Conservation (phyloP, 2,329 filamentous ascomycete species). For the Teratosphaeria epicoccoides region DNA sequence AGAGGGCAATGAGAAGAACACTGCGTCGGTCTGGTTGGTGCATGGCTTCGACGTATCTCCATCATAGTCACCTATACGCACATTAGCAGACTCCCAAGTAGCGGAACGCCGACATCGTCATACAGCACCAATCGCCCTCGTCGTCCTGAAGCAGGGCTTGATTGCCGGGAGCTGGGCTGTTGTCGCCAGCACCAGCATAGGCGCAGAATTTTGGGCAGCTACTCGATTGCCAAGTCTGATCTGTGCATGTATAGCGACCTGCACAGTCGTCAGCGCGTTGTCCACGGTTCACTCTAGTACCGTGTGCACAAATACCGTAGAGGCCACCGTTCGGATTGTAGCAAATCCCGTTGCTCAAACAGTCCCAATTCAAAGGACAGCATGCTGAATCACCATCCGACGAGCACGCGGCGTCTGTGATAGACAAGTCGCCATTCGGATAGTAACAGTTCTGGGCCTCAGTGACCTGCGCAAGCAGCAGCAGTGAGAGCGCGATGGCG, state of each 20-base stretch:
- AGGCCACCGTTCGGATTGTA: constrained; percentile 15
- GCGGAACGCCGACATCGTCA: not conserved
- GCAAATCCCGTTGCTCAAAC: constrained; percentile 26
- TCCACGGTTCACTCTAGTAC: too few species aligned
- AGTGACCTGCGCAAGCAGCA: constrained; percentile 5
- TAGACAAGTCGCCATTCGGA: constrained; percentile 23
- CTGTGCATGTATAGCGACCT: constrained; percentile 27
- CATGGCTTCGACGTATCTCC: constrained; percentile 12
- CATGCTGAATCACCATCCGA: constrained; percentile 17
- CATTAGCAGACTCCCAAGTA: not conserved
- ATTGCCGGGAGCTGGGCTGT: constrained; percentile 18
- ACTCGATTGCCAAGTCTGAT: constrained; percentile 19
- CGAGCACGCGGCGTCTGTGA: constrained; percentile 17
- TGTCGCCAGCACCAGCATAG: constrained; percentile 1
- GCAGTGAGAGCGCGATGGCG: not conserved
- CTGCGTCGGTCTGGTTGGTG: constrained; percentile 7
- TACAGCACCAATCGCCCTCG: constrained; percentile 24
- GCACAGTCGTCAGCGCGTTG: too few species aligned
- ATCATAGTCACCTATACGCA: constrained; percentile 10
- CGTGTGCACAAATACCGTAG: constrained; percentile 6
- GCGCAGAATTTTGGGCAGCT: constrained; percentile 23
- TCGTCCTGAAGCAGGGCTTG: constrained; percentile 23
- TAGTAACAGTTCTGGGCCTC: constrained; percentile 26
- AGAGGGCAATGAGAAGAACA: constrained; percentile 10
- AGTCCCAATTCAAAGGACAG: constrained; percentile 27